These are phyloP conservation scores for Solanum hybrid DNA, from an alignment of 305 asterid species.

Conservation along the genomic window DNA sequence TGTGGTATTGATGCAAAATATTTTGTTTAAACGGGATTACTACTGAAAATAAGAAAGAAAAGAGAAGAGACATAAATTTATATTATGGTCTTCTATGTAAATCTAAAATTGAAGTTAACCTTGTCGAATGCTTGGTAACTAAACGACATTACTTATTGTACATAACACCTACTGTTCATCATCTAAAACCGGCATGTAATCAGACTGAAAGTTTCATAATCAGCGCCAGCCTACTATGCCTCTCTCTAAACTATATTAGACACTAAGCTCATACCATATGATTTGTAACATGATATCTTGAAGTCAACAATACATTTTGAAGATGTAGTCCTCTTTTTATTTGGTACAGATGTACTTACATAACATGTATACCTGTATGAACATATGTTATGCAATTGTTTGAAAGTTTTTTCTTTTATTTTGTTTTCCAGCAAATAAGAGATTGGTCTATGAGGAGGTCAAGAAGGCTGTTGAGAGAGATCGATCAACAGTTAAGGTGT, in stretches of 20 bases:
- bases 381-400: constrained; percentile 3
- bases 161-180: neutral
- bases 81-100: neutral
- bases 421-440: constrained; percentile 65
- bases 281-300: neutral
- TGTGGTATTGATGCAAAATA: neutral
- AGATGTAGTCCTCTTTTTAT: neutral
- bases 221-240: neutral
- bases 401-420: constrained; percentile 4
- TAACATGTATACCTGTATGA: neutral
- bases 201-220: neutral
- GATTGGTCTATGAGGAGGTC: constrained; percentile 84
- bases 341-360: neutral
- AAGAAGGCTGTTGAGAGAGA: constrained; percentile 80
- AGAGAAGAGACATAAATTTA: neutral
- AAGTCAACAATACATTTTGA: neutral
- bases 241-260: neutral
- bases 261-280: neutral
- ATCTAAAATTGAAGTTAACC: neutral
- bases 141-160: neutral
- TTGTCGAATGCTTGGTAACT: neutral
- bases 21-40: neutral
- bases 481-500: constrained; percentile 80
- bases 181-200: neutral
- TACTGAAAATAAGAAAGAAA: neutral